Conservation (phyloP, 179 eudicot species). For the Silene coronaria region DNA sequence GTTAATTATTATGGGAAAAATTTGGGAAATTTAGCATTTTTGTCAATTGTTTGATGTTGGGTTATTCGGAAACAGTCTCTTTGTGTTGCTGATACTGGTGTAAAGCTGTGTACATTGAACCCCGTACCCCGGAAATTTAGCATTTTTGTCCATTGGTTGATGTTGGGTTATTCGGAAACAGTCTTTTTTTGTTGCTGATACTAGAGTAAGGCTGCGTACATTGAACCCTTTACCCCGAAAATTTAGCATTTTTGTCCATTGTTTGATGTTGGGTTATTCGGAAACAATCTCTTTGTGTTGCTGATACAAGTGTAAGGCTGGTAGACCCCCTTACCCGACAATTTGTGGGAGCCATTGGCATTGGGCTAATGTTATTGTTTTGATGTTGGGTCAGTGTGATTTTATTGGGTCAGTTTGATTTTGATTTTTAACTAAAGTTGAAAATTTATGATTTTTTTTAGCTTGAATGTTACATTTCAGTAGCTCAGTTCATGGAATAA, state of each 20-base stretch:
- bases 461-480: not conserved
- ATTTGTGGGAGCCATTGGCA: too few species aligned
- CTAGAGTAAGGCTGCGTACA: too few species aligned
- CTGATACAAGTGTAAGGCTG: too few species aligned
- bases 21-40: slow-evolving; percentile 6
- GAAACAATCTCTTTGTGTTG: not conserved
- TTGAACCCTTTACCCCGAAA: not conserved
- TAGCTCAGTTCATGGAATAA: not conserved
- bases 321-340: too few species aligned
- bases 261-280: slow-evolving; percentile 16
- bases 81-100: too few species aligned
- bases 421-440: slow-evolving; percentile 4
- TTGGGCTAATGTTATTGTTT: too few species aligned
- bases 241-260: not conserved
- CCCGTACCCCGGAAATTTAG: too few species aligned
- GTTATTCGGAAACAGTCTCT: not conserved
- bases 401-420: not conserved
- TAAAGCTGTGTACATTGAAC: too few species aligned
- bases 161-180: too few species aligned
- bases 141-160: too few species aligned
- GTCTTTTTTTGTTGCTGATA: too few species aligned
- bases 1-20: not conserved
- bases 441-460: too few species aligned
- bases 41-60: slow-evolving; percentile 12
- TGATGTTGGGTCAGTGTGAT: not conserved